Evolutionary conservation across 2,329 filamentous ascomycete species (phyloP), one percentile per base, ranked within the genome.

Genomic region (Apiospora phragmitis): DNA sequence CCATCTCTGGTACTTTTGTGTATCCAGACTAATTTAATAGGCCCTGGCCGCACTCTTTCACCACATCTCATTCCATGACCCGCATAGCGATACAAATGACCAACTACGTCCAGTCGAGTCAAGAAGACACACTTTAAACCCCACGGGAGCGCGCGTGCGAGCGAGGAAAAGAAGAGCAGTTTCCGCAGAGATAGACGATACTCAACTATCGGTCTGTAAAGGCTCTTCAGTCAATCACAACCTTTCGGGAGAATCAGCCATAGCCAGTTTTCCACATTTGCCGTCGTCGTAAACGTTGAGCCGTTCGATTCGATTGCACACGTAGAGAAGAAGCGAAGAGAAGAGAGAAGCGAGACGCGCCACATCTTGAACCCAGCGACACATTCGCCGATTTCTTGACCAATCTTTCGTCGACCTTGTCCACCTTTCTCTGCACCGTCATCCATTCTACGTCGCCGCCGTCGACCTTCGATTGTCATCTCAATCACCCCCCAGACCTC

Each of bases 51-150:
- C 45, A 49, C 67, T 77, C 79, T 79, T 76, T 78, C 71, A 76
- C 74, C 78, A 80, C 78, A 81, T 79, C 78, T 76, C 78, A 76
- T 84, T 83, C 84, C 82, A 91, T 91, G 89, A 90, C 83, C 82
- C 86, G 77, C 79, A 81, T 80, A 84, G 75, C 81, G 79, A 81
- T 83, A 84, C 85, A 83, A 87, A 87, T 87, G 85, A 85, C 81
- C 84, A 84, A 79, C 80, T 83, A 80, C 83, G 81, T 79, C 75
- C 78, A 80, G 74, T 80, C 83, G 74, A 85, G 85, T 86, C 85
- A 85, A 83, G 83, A 83, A 85, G 87, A 87, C 88, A 91, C 89
- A 86, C 90, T 91, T 91, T 92, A 89, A 91, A 89, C 83, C 87
- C 85, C 85, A 90, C 89, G 89, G 88, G 88, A 89, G 85, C 84